Conservation (phyloP, 352 stramenopile species). For the Pythium sp. region DNA sequence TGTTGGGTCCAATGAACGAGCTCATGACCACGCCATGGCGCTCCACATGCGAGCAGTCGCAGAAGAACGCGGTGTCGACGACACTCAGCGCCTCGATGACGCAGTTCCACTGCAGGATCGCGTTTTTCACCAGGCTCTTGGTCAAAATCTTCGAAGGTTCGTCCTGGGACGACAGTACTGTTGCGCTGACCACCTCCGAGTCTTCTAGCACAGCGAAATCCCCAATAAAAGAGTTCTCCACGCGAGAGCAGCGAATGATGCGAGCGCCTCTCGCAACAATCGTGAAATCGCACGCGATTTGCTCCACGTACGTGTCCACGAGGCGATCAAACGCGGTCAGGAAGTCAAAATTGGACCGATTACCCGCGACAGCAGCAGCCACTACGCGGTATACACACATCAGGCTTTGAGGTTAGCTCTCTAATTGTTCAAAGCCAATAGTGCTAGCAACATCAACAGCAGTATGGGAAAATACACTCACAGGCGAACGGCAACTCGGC, state of each 20-base stretch:
- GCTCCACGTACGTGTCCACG: conserved; percentile 52
- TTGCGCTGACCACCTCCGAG: conserved; percentile 53
- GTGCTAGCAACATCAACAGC: neutral
- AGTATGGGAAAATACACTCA: conserved; percentile 17
- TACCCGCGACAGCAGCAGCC: conserved; percentile 36
- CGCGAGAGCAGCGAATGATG: conserved; percentile 56
- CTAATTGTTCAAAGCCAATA: neutral
- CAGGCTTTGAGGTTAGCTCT: neutral
- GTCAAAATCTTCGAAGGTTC: conserved; percentile 42
- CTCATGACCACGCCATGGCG: conserved; percentile 84
- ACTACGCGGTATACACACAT: conserved; percentile 19
- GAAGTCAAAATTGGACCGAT: conserved; percentile 37
- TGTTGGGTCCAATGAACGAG: conserved; percentile 86
- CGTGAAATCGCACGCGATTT: conserved; percentile 38
- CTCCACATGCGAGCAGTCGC: conserved; percentile 72
- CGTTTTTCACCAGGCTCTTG: conserved; percentile 65
- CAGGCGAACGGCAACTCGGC: conserved; percentile 67
- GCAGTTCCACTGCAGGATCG: conserved; percentile 74
- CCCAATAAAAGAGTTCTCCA: conserved; percentile 73
- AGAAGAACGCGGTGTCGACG: conserved; percentile 69
- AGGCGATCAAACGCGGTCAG: conserved; percentile 43
- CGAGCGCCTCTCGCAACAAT: conserved; percentile 51
- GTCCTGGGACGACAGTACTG: conserved; percentile 56
- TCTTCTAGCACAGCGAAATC: conserved; percentile 52
- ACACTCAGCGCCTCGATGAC: conserved; percentile 63